phyloP scores from a whole-genome alignment of 495 filamentous ascomycete species.

The Entonaema liquescens region DNA sequence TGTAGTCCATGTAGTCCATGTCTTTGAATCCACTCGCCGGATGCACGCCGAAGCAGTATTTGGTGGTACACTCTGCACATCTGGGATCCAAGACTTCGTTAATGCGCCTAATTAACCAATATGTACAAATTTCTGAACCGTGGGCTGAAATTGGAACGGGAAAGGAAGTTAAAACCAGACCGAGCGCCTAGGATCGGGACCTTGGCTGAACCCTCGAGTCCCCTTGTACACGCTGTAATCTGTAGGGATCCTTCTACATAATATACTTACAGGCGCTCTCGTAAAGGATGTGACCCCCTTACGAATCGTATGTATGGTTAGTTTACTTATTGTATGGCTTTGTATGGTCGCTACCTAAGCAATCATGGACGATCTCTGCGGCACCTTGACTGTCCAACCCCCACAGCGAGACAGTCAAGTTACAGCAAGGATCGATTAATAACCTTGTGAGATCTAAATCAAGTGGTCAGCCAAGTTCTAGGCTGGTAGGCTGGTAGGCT shows the following conservation, averaged over 20 bases:
- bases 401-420: conserved; percentile 33
- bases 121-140: conserved; percentile 19
- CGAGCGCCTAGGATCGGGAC: conserved; percentile 35
- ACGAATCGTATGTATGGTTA: not conserved
- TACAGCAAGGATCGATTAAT: conserved; percentile 37
- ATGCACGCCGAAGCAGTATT: conserved; percentile 26
- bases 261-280: conserved; percentile 9
- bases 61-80: conserved; percentile 18
- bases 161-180: conserved; percentile 22
- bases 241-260: conserved; percentile 22
- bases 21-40: conserved; percentile 27
- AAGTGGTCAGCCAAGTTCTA: conserved; percentile 30
- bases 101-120: conserved; percentile 37
- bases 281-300: conserved; percentile 30
- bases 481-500: conserved; percentile 14
- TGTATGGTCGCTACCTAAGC: conserved; percentile 12
- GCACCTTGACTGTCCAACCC: conserved; percentile 23
- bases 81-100: conserved; percentile 23
- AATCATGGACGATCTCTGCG: conserved; percentile 34
- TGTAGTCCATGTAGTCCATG: no score
- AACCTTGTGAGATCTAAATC: conserved; percentile 41
- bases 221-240: conserved; percentile 15
- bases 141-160: conserved; percentile 32
- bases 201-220: conserved; percentile 33
- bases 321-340: not conserved